phyloP scores from a whole-genome alignment of 2,329 filamentous ascomycete genomes.

The Ceratocystis smalleyi region DNA sequence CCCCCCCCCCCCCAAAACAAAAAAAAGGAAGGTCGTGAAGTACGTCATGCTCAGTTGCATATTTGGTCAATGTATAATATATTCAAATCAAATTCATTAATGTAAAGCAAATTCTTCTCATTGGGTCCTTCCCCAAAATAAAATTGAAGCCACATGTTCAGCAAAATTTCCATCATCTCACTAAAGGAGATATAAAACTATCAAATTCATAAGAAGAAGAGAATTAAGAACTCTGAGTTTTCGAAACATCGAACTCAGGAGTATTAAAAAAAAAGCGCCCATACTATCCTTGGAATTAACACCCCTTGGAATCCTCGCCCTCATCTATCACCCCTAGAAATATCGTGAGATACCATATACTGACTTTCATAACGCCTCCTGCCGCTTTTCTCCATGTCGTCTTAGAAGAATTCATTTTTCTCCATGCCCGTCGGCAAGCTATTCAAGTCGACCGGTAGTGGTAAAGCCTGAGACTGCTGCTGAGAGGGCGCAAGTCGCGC shows the following conservation, averaged over 20 bases:
- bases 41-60: too few relatives aligned
- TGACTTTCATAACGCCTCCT: slow-evolving; percentile 7
- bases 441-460: slow-evolving; percentile 20
- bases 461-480: neutral
- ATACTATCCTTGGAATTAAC: slow-evolving; percentile 6
- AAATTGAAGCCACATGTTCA: neutral
- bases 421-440: slow-evolving; percentile 37
- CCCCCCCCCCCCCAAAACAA: too few relatives aligned
- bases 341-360: neutral
- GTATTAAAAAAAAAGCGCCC: slow-evolving; percentile 8
- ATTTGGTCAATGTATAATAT: too few relatives aligned
- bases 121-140: slow-evolving; percentile 6
- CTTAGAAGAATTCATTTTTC: slow-evolving; percentile 40
- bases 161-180: neutral
- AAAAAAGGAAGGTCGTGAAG: too few relatives aligned
- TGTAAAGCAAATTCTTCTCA: slow-evolving; percentile 2
- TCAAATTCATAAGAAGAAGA: neutral
- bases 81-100: too few relatives aligned
- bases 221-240: neutral
- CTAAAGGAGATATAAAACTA: neutral
- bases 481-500: neutral
- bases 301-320: neutral
- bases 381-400: neutral
- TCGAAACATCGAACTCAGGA: neutral
- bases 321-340: too few relatives aligned